Percentiles rank a stretch among this genome's conserved stretches.
Evolutionary conservation across 306 rosid species (phyloP).

Genomic region (Canavalia gladiata): DNA sequence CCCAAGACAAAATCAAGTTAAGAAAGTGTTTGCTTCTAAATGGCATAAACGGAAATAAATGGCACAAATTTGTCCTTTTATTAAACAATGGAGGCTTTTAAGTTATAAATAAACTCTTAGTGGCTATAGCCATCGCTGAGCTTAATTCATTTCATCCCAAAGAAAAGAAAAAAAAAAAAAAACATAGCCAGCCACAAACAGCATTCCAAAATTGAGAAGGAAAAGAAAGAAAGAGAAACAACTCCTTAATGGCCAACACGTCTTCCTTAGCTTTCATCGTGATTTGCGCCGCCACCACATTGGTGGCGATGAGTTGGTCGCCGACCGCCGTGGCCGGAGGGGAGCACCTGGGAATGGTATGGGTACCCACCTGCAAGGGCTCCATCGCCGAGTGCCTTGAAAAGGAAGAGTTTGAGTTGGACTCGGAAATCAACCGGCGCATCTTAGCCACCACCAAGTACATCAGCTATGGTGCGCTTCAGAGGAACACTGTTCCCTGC

Average conservation of each 20-base stretch:
- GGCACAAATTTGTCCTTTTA: conserved; percentile 4
- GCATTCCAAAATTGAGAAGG: not conserved
- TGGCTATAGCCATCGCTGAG: not conserved
- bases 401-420: conserved; percentile 68
- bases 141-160: not conserved
- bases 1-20: not conserved
- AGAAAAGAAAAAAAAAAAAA: not conserved
- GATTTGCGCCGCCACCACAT: conserved; percentile 63
- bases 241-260: conserved; percentile 56
- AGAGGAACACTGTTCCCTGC: conserved; percentile 90
- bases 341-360: conserved; percentile 46
- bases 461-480: conserved; percentile 89
- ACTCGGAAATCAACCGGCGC: conserved; percentile 81
- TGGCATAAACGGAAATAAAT: conserved; percentile 54
- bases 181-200: not conserved
- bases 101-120: conserved; percentile 12
- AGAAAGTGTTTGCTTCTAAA: not conserved
- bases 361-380: conserved; percentile 64
- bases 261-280: conserved; percentile 47
- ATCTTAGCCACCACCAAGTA: conserved; percentile 73
- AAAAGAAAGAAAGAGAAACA: not conserved
- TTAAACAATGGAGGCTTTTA: not conserved
- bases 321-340: conserved; percentile 55
- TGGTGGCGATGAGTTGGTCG: conserved; percentile 48
- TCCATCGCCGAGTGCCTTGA: conserved; percentile 68